Evolutionary conservation across 768 basidiomycete genomes (phyloP), one percentile per base, ranked within the genome.

Genomic region (Lentinula raphanica): DNA sequence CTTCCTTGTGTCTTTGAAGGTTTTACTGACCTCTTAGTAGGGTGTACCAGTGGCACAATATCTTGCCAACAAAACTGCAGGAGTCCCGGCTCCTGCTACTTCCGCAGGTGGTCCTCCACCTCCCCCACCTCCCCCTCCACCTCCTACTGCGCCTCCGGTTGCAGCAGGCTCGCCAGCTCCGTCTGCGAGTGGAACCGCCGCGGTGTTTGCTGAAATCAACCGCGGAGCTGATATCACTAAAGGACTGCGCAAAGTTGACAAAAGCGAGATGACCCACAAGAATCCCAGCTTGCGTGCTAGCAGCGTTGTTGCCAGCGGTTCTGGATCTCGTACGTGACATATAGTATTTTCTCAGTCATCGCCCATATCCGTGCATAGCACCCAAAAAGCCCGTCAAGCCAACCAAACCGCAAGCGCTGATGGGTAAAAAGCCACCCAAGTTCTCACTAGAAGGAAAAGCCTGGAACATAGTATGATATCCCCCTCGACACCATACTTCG

Each of bases 201-300:
- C 90, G 3, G 90, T 99, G 25, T 95, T 99, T 57, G 92, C 94
- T 1, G 83, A 93, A 56, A 74, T 99, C 46, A 98, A 98, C 67
- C 82, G 88, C 40, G 95, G 96, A 0, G 90, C 86, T 61, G 86
- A 88, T 3, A 87, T 99, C 32, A 98, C 96, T 5, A 91, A 90
- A 67, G 87, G 90, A 11, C 71, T 99, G 64, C 86, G 89, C 63
- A 98, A 97, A 70, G 97, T 99, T 28, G 92, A 94, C 68, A 89
- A 86, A 77, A 94, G 91, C 62, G 89, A 98, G 71, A 95, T 96
- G 94, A 98, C 94, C 3, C 97, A 99, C 78, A 98, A 99, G 80
- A 98, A 99, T 66, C 96, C 97, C 0, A 81, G 85, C 9, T 73
- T 99, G 36, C 76, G 97, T 29, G 83, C 91, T 77, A 64, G 85